phyloP scores from a whole-genome alignment of 768 basidiomycete species.

The Lepiota venenata region DNA sequence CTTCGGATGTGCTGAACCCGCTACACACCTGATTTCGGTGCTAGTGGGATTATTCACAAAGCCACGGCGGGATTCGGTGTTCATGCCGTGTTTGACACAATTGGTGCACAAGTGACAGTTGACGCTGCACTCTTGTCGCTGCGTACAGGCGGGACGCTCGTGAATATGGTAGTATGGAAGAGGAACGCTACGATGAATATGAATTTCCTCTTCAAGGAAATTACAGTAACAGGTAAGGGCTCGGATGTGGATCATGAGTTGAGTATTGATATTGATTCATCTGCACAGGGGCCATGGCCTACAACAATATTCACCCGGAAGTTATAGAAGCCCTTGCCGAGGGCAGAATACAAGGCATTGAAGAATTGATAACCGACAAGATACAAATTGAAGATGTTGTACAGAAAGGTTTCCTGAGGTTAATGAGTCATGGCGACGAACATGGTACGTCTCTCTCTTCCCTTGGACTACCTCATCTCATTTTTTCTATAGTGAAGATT shows the following conservation, averaged over 20 bases:
- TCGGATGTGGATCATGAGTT: neutral
- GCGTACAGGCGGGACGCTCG: constrained; percentile 33
- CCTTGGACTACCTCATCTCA: neutral
- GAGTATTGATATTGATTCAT: neutral
- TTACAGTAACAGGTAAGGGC: constrained; percentile 32
- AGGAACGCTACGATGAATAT: constrained; percentile 29
- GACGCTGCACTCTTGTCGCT: constrained; percentile 32
- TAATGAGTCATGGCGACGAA: constrained; percentile 35
- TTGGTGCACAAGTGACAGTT: constrained; percentile 36
- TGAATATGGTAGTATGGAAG: constrained; percentile 47
- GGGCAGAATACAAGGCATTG: constrained; percentile 35
- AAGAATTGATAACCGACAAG: constrained; percentile 38
- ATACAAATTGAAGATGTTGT: constrained; percentile 41
- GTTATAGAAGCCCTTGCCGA: constrained; percentile 34
- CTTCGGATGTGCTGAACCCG: constrained; percentile 35
- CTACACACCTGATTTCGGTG: constrained; percentile 20
- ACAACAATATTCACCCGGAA: constrained; percentile 35
- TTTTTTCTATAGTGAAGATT: constrained; percentile 29
- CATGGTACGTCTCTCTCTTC: constrained; percentile 28
- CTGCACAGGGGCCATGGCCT: constrained; percentile 29
- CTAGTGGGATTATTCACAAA: constrained; percentile 19
- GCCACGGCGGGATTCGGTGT: constrained; percentile 33
- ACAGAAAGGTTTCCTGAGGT: constrained; percentile 37
- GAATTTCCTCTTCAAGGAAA: constrained; percentile 34
- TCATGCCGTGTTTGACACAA: constrained; percentile 45